Conservation (phyloP, 805 yeast genomes). For the Cyberlindnera subsufficiens region DNA sequence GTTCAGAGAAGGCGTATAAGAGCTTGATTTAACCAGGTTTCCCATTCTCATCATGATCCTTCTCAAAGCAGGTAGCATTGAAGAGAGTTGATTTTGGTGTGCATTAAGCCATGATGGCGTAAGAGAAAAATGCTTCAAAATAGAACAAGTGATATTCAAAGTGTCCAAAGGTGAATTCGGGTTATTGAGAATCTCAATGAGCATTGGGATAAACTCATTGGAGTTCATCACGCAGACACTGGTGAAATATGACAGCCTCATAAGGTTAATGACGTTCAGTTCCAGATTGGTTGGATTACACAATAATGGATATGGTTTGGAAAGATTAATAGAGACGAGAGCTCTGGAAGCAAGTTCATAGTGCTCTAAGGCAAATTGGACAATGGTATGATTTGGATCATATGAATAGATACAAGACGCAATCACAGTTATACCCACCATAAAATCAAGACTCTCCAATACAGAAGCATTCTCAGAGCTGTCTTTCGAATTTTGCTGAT, state of each 20-base stretch:
- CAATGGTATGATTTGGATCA: constrained; percentile 24
- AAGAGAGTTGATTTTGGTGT: constrained; percentile 21
- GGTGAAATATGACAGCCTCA: constrained; percentile 26
- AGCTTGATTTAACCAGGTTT: constrained; percentile 13
- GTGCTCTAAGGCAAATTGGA: constrained; percentile 22
- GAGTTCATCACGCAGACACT: constrained; percentile 20
- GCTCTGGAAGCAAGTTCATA: constrained; percentile 16
- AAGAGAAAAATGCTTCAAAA: constrained; percentile 28
- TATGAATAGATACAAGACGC: constrained; percentile 25
- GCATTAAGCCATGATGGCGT: constrained; percentile 24
- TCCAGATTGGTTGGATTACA: constrained; percentile 12
- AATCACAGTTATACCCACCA: constrained; percentile 27
- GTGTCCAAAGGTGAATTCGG: constrained; percentile 26
- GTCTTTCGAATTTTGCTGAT: constrained; percentile 15
- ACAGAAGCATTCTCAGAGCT: constrained; percentile 17
- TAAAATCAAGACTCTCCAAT: constrained; percentile 25
- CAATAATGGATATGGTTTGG: constrained; percentile 12
- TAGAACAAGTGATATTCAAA: constrained; percentile 31
- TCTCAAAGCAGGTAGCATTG: constrained; percentile 28
- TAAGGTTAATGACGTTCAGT: constrained; percentile 19
- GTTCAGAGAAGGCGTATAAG: constrained; percentile 10
- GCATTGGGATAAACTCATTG: constrained; percentile 13
- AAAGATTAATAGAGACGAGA: constrained; percentile 18
- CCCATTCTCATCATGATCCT: constrained; percentile 19
- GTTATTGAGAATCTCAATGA: constrained; percentile 22